These are phyloP conservation scores for Sporothrix humicola DNA, from an alignment of 2,329 filamentous ascomycete species.

Conservation along the genomic window DNA sequence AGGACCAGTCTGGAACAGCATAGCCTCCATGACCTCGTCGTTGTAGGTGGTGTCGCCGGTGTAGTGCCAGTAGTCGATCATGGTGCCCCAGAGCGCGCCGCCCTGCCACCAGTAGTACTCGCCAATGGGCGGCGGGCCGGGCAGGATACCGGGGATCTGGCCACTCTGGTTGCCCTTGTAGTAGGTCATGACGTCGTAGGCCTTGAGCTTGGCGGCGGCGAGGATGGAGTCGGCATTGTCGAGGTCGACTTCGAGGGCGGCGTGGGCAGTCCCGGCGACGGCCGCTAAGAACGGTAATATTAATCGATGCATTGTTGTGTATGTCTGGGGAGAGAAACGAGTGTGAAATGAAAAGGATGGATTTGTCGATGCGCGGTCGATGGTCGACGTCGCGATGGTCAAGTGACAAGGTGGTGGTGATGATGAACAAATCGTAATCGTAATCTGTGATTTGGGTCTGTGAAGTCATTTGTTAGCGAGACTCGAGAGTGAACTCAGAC, in stretches of 20 bases:
- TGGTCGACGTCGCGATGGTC: neutral
- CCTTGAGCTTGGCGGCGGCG: conserved; percentile 28
- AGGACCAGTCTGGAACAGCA: conserved; percentile 55
- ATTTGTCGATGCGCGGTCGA: neutral
- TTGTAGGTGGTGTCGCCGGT: conserved; percentile 60
- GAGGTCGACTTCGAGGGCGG: conserved; percentile 29
- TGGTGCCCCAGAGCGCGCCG: conserved; percentile 43
- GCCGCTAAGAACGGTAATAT: neutral
- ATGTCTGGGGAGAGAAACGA: neutral
- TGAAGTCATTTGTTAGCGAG: neutral
- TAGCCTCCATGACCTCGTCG: conserved; percentile 51
- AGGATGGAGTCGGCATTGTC: conserved; percentile 23
- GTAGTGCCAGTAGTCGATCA: conserved; percentile 50
- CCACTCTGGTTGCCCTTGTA: conserved; percentile 45
- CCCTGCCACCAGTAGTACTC: conserved; percentile 46
- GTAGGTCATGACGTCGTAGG: conserved; percentile 42
- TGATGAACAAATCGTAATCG: conserved; percentile 5
- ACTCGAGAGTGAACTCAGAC: neutral
- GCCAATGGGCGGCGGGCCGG: conserved; percentile 42
- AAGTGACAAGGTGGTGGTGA: neutral
- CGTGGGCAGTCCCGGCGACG: neutral
- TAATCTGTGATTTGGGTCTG: neutral
- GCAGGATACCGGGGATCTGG: conserved; percentile 42
- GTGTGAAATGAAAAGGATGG: neutral
- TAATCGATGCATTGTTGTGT: conserved; percentile 17